phyloP scores from a whole-genome alignment of 75 land plant genomes.

The Pinus taeda region DNA sequence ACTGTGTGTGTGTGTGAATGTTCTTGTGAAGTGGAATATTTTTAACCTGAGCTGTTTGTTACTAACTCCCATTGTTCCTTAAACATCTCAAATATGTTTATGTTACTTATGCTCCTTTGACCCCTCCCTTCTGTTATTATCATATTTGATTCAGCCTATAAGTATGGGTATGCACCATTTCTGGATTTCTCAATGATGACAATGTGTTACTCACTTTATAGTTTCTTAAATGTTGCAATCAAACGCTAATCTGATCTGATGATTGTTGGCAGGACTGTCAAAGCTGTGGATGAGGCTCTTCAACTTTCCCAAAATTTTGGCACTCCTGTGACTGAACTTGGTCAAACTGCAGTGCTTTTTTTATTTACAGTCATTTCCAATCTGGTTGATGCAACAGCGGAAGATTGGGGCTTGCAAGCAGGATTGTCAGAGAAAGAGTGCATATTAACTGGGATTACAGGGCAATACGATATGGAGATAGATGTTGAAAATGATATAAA shows the following conservation, averaged over 20 bases:
- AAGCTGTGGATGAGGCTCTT: constrained; percentile 56
- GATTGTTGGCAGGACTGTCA: constrained; percentile 49
- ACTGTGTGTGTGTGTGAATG: no score
- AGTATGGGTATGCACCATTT: no score
- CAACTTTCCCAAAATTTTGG: constrained; percentile 48
- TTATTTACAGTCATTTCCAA: constrained; percentile 41
- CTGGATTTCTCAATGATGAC: no score
- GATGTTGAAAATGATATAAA: constrained; percentile 27
- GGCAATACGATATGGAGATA: constrained; percentile 26
- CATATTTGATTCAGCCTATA: no score
- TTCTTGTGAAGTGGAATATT: no score
- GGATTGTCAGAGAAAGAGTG: constrained; percentile 19
- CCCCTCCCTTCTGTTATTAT: no score
- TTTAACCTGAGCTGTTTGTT: no score
- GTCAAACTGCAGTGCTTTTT: constrained; percentile 58
- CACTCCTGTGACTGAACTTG: constrained; percentile 40
- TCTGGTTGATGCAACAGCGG: constrained; percentile 54
- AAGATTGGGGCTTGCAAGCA: constrained; percentile 56
- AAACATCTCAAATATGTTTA: no score
- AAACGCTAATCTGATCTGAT: background rate
- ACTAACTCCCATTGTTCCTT: no score
- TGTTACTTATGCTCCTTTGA: no score
- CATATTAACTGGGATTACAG: constrained; percentile 10
- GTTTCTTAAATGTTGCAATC: no score
- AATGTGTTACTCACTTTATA: no score